Conservation (phyloP, 2,329 filamentous ascomycete genomes). For the Fusarium sororula region DNA sequence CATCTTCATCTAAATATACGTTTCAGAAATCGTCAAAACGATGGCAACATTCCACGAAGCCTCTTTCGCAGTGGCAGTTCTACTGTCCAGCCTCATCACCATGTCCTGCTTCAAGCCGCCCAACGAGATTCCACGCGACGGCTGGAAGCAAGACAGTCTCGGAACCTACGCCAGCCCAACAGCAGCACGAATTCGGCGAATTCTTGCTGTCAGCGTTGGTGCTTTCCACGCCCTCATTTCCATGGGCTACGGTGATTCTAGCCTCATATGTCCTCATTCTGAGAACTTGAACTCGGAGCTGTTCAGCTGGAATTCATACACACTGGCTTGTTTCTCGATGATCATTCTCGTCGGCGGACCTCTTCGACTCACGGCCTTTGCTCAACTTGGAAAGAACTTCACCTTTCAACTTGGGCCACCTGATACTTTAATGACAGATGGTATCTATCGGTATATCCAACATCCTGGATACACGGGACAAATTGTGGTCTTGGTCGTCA, state of each 20-base stretch:
- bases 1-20: rapidly evolving
- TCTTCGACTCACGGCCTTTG: background rate
- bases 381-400: background rate
- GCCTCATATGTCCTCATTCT: background rate
- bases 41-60: background rate
- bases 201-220: background rate
- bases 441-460: background rate
- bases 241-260: background rate
- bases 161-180: background rate
- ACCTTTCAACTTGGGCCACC: background rate
- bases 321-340: background rate
- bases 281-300: background rate
- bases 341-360: background rate
- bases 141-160: background rate
- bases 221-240: background rate
- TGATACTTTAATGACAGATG: background rate
- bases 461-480: background rate
- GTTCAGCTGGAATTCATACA: background rate
- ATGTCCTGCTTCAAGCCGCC: background rate
- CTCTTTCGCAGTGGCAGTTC: background rate
- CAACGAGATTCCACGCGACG: background rate
- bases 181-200: background rate
- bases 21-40: rapidly evolving
- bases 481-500: background rate
- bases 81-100: background rate